Evolutionary conservation across 495 filamentous ascomycete genomes (phyloP), one percentile per base, ranked within the genome.

Genomic region (Xylaria bambusicola): DNA sequence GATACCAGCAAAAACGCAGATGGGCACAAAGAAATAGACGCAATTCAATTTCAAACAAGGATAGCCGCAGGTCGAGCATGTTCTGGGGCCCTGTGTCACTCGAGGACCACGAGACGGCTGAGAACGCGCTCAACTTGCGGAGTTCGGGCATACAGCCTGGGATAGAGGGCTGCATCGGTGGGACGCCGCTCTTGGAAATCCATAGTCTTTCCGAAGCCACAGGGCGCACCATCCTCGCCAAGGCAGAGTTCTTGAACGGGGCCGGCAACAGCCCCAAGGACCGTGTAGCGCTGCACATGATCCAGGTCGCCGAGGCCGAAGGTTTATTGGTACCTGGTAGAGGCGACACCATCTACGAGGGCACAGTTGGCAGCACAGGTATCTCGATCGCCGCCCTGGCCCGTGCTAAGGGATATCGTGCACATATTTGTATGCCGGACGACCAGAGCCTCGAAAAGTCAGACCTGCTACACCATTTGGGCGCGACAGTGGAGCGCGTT

Each of bases 211-310:
- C 89, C 3, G 88, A 92, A 20, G 93, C 86, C n/a, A 97, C 94
- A 1, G 92, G 92, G 20, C 93, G 94, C 68, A 86, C 86, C 56
- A 98, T 99, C 71, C 78, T 98, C 9, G 95, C 85, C 55, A 99
- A 99, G 73, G 92, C 93, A 41, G 94, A 99, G 86, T 96, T 93
- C 64, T 80, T 99, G 44, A 97, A 97, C 76, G 92, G 92, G 42
- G 92, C 91, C n/a, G 95, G 95, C 12, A 89, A 90, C 56, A 96
- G 91, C 64, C 92, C 95, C 15, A 99, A 99, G 68, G 94, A 99
- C 70, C 84, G 94, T 29, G 94, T 98, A 4, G 94, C 95, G 5
- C 75, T 97, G 36, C 90, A 84, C 71, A 93, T 97, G 79, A 94
- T 98, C 66, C 69, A 86, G 46, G 83, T 81, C 76, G 94, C 95